Evolutionary conservation across 2,329 filamentous ascomycete species (phyloP).

Genomic region (Aspergillus neotritici): DNA sequence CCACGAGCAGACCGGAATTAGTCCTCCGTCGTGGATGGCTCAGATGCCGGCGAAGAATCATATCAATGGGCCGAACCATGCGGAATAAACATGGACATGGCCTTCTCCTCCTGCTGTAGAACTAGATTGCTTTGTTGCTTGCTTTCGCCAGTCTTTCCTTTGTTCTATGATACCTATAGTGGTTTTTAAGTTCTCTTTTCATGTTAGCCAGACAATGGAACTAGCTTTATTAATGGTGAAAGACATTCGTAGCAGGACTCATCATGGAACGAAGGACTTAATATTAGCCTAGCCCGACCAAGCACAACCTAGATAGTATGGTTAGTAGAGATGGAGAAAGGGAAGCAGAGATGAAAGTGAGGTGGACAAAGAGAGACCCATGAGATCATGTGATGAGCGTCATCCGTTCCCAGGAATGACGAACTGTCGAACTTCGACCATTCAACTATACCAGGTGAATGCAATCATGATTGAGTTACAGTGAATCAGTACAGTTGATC

Average conservation of each 20-base stretch:
- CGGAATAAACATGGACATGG: no score
- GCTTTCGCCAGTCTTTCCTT: neutral
- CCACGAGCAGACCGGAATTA: constrained; percentile 81
- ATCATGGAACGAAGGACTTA: no score
- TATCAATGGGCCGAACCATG: neutral
- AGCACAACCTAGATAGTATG: neutral
- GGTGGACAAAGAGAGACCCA: neutral
- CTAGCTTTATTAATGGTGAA: no score
- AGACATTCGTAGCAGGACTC: no score
- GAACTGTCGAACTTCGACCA: neutral
- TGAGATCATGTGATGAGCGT: constrained; percentile 19
- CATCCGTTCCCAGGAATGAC: constrained; percentile 4
- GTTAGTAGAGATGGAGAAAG: no score
- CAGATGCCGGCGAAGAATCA: constrained; percentile 41
- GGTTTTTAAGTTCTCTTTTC: no score
- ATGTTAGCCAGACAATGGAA: no score
- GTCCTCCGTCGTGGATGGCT: constrained; percentile 66
- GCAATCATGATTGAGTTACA: neutral
- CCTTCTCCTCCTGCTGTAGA: no score
- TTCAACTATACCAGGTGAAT: neutral
- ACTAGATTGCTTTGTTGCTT: neutral
- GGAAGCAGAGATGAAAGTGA: no score
- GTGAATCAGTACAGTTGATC: no score
- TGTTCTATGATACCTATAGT: neutral
- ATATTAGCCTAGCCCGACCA: neutral